Evolutionary conservation across 2,329 filamentous ascomycete species (phyloP), one percentile per base, ranked within the genome.

Genomic region (Penicillium sp.): DNA sequence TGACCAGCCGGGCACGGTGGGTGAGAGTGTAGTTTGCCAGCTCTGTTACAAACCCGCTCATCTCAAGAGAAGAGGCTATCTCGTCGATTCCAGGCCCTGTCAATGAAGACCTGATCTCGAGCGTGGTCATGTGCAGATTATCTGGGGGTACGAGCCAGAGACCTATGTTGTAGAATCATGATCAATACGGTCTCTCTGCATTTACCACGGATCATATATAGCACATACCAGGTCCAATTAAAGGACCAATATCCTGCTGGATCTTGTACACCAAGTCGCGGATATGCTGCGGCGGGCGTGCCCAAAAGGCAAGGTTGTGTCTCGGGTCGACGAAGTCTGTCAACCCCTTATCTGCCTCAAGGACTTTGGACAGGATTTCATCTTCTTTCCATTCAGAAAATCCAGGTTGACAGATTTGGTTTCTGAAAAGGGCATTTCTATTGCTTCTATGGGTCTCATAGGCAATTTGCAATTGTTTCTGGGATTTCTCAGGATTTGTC

Each of bases 261-360:
- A 97, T 75, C 54, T 82, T 81, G 2, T 77, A 74, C 3, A 93
- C 84, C 56, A 97, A 75, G 19, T 81, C 75, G 43, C 88, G 79
- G 17, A 97, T 79, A 62, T 88, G 84, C 43, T 84, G 75, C 0
- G 92, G 89, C 16, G 93, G 93, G 7, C 92, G 82, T 4, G 89
- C 90, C 91, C 91, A 97, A 68, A 97, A 87, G 0, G 91, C 89
- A 11, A 97, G 79, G 69, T 92, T 95, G 67, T 96, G 82, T 38
- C 93, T 81, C 40, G 84, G 83, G 69, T 97, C 93, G 49, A 79
- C 72, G 69, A 88, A 96, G 1, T 84, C 84, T 1, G 86, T 87
- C 60, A 90, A 82, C 7, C 55, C 57, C 35, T 87, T 75, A 1
- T 80, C 73, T 1, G 82, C 82, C 41, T 87, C 80, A 62, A 88